These are phyloP conservation scores for Heterobasidion parviporum DNA, from an alignment of 1,284 basidiomycete genomes.

Conservation along the genomic window DNA sequence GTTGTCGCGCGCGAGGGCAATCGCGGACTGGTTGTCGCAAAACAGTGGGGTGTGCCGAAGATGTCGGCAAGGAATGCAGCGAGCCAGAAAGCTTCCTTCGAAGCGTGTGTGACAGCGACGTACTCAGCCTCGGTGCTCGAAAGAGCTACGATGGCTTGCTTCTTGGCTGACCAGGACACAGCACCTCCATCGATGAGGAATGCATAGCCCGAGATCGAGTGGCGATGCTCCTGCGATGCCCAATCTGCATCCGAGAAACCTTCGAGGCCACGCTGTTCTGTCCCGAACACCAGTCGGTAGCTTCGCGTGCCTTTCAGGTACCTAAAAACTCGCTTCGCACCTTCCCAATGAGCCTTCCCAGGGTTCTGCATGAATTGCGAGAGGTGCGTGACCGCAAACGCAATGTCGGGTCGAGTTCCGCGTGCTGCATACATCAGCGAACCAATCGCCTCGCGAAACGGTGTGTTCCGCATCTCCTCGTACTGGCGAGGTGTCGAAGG, in stretches of 20 bases:
- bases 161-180: constrained; percentile 15
- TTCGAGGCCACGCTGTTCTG: constrained; percentile 5
- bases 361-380: constrained; percentile 11
- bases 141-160: no score
- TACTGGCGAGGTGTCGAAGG: neutral
- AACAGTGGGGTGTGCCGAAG: no score
- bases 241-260: constrained; percentile 23
- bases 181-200: constrained; percentile 10
- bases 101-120: no score
- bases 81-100: no score
- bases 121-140: no score
- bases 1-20: no score
- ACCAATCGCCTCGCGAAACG: constrained; percentile 12
- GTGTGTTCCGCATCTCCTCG: constrained; percentile 14
- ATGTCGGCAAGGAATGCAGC: no score
- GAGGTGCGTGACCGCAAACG: constrained; percentile 13
- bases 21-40: no score
- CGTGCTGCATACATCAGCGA: constrained; percentile 11
- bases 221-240: constrained; percentile 13
- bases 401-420: constrained; percentile 15
- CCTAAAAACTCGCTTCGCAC: constrained; percentile 13
- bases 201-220: constrained; percentile 13
- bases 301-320: constrained; percentile 12
- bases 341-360: constrained; percentile 11
- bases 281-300: neutral